Evolutionary conservation across 306 rosid genomes (phyloP), one percentile per base, ranked within the genome.

Genomic region (Oxytropis ochrocephala): DNA sequence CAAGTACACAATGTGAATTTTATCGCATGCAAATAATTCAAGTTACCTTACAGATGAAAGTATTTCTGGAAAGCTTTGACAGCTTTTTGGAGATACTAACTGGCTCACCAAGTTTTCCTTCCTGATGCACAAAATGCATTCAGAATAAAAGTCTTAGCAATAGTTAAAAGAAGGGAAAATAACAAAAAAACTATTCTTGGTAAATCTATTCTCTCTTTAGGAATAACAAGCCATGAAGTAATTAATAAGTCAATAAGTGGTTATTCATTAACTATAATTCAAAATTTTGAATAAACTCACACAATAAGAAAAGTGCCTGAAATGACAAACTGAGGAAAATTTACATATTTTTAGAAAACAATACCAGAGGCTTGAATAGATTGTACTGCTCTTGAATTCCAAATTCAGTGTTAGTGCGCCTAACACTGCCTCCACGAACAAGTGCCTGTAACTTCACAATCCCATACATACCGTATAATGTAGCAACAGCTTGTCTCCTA

Each of bases 401-500:
- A 78, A 79, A 42, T 55, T 88, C 87, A 75, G 78, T 53, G 73
- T 72, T 82, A 71, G 88, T 85, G 58, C 16, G 78, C 63, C 97
- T 83, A 59, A 86, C 86, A 38, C 74, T 76, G 68, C 72, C 73
- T 55, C 97, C 97, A 43, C 91, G 91, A 70, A 72, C 65, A 67
- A 85, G 62, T 38, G 93, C 93, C 78, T 91, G 97, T 72, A 85
- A 85, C 88, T 83, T 91, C 63, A 91, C 81, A 72, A 88, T 82
- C 24, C 88, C 87, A 67, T 83, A 77, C 93, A 86, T 80, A 78
- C 86, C 82, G 84, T 49, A 76, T 48, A 88, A 72, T 4, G 96
- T 86, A 67, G 92, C 75, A 85, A 83, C 81, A 63, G 96, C 96
- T 75, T 88, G 96, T 73, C 93, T 88, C 84, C 96, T 74, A 67